Conservation (phyloP, 768 basidiomycete species). For the Auriscalpium orientale region DNA sequence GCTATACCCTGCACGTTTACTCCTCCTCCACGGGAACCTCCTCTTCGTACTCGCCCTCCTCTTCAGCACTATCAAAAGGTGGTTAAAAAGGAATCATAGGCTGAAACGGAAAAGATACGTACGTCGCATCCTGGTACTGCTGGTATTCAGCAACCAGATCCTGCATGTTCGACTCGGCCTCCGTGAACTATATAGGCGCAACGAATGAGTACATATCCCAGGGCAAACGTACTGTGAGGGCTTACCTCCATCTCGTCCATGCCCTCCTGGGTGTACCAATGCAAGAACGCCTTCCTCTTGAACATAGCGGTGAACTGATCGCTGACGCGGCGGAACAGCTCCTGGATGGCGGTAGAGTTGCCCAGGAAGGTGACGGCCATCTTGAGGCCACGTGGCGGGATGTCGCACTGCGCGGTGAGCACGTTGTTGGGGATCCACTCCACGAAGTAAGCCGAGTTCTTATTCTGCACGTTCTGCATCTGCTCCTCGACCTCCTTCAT, state of each 20-base stretch:
- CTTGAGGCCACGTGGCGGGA: conserved; percentile 90
- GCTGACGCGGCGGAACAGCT: conserved; percentile 97
- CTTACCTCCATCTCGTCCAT: conserved; percentile 95
- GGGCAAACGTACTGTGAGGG: not conserved
- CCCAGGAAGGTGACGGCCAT: conserved; percentile 98
- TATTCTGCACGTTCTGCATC: conserved; percentile 95
- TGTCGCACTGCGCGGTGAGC: conserved; percentile 96
- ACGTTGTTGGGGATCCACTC: conserved; percentile 99
- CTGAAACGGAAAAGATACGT: conserved; percentile 27
- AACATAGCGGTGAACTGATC: conserved; percentile 99
- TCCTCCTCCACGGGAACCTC: conserved; percentile 59
- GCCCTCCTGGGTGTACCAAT: conserved; percentile 99
- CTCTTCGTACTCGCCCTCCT: conserved; percentile 87
- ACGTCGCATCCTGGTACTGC: conserved; percentile 94
- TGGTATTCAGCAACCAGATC: conserved; percentile 98
- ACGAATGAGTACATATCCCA: not conserved
- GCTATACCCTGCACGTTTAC: conserved; percentile 19
- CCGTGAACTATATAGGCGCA: conserved; percentile 61
- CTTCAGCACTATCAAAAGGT: conserved; percentile 52
- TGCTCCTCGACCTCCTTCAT: conserved; percentile 99
- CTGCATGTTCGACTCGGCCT: conserved; percentile 99
- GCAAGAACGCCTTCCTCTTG: conserved; percentile 96
- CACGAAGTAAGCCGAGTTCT: conserved; percentile 97
- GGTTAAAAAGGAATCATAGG: conserved; percentile 3
- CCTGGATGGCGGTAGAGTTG: conserved; percentile 95